Base-by-base conservation (phyloP, 257 asterid species). In the Solanum neorickii region DNA sequence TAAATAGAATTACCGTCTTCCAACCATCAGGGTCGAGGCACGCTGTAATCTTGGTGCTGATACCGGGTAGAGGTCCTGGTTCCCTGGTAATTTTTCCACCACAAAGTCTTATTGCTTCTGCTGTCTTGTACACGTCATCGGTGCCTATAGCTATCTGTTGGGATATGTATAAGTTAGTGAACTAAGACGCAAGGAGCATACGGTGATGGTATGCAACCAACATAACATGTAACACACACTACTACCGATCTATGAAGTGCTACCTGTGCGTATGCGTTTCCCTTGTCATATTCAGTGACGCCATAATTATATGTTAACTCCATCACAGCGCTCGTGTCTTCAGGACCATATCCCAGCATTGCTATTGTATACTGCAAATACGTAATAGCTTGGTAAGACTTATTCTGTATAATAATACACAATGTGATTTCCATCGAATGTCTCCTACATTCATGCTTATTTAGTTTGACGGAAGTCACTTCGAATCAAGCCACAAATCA, bases 21-120 rank as follows among this genome's bases (percentile, higher is more conserved):
- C 98, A 96, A 74, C 99, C 99, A 95, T 96, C 99, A 90, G 98
- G 99, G 92, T 96, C 99, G n/a, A 94, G 92, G 92, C 98, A 95
- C 10, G 99, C 99, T 46, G 96, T 92, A 87, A 96, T 94, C 89
- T 96, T 96, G 92, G 99, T 96, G 92, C 82, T 93, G 69, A 96
- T 94, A 21, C 99, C 98, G 31, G 99, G 99, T 82, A 96, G 80
- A 11, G 98, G 99, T 78, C 99, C 98, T 86, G 99, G 98, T 93
- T 94, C 98, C 89, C 98, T 93, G 37, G 96, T 92, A 87, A 96
- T 73, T 84, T 93, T 94, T 68, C 98, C 99, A 87, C 98, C 99
- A 83, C 87, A 90, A 27, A 94, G 93, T 91, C 84, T 94, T 78
- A 96, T 75, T 84, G 95, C 98, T 91, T 96, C 99, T 62, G 98